phyloP scores from a whole-genome alignment of 1,139 yeast species.

The Yamadazyma dendronema region DNA sequence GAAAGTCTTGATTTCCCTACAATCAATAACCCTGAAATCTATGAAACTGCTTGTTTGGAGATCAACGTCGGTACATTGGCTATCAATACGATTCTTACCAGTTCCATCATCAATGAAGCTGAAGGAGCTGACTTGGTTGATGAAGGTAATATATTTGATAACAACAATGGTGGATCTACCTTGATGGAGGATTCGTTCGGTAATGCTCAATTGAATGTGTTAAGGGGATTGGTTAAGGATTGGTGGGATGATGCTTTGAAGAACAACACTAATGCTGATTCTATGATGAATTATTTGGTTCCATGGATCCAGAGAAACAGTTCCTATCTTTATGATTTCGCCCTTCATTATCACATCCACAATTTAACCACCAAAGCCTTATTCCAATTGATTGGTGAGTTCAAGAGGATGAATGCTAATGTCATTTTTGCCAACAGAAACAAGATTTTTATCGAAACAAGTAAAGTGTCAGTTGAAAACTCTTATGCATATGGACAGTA shows the following conservation, averaged over 20 bases:
- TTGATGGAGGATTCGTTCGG: constrained; percentile 79
- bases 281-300: constrained; percentile 78
- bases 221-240: constrained; percentile 72
- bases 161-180: constrained; percentile 48
- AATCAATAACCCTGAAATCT: constrained; percentile 77
- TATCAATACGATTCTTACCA: constrained; percentile 81
- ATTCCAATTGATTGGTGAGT: constrained; percentile 78
- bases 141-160: constrained; percentile 39
- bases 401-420: constrained; percentile 71
- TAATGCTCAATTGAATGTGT: constrained; percentile 66
- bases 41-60: constrained; percentile 77
- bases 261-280: constrained; percentile 72
- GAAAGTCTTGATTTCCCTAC: constrained; percentile 70
- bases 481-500: constrained; percentile 95
- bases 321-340: constrained; percentile 73
- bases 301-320: constrained; percentile 83
- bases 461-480: constrained; percentile 77
- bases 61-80: constrained; percentile 75
- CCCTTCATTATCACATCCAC: constrained; percentile 83
- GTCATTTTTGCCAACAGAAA: constrained; percentile 82
- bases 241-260: constrained; percentile 95
- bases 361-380: constrained; percentile 83
- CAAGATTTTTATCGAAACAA: constrained; percentile 65
- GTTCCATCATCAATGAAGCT: constrained; percentile 81
- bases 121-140: constrained; percentile 84